Evolutionary conservation across 2,329 filamentous ascomycete species (phyloP), one percentile per base, ranked within the genome.

Genomic region (Sclerotinia borealis): DNA sequence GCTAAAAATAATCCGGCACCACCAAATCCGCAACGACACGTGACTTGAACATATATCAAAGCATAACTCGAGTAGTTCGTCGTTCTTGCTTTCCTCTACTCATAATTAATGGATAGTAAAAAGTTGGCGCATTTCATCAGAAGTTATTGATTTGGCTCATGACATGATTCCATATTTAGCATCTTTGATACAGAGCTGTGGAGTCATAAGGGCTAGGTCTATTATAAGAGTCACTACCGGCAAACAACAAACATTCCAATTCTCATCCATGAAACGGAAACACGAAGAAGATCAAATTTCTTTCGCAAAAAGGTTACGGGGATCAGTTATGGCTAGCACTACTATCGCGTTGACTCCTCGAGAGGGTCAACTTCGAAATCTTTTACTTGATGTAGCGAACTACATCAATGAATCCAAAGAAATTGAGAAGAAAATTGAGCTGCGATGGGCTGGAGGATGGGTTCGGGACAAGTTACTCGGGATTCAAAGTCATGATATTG

Each of bases 361-460:
- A 62, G 93, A 98, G 76, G 77, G 81, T 47, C 88, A 87, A 67
- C 81, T 97, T 45, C 87, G 88, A 66, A 76, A 79, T n/a, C 82
- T 97, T 15, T 83, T 98, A 25, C 81, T 97, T 22, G 91, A 96
- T 73, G 90, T 92, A n/a, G 91, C 90, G 29, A 76, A 81, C 13
- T 88, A 86, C 71, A 86, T 92, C 66, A 83, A 90, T 69, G 71
- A 75, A 36, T 73, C 78, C 1, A 76, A 77, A 52, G 72, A 80
- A 58, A 72, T 84, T 11, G 72, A 77, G 17, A 80, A 86, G 68
- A 81, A 86, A 25, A 74, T 88, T 17, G 79, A 87, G 22, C 79
- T 95, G 51, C 87, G 91, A 56, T 93, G 90, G 83, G 91, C 91
- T 0, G 91, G 91, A 64, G 91, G 91, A 31, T 96, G 91, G 91